Percentiles rank a stretch among this genome's conserved stretches.
Conservation (phyloP, 2,329 filamentous ascomycete species). For the Xylaria digitata region DNA sequence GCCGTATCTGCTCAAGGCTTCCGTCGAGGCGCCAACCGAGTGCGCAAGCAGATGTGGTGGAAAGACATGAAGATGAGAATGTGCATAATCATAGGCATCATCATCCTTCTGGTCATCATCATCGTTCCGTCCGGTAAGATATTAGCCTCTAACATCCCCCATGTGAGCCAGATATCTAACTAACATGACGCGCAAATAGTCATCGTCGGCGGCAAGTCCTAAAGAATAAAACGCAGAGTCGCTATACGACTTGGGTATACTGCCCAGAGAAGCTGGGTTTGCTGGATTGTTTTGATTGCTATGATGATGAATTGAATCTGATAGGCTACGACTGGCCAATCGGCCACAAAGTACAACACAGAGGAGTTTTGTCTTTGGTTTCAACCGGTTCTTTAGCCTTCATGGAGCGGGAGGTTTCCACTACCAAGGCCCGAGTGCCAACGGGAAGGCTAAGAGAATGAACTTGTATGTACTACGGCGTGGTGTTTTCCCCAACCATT, state of each 20-base stretch:
- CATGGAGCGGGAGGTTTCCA: constrained; percentile 46
- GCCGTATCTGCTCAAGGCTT: constrained; percentile 94
- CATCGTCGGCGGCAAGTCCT: constrained; percentile 55
- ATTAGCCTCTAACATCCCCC: neutral
- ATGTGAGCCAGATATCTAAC: constrained; percentile 27
- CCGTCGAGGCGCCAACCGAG: constrained; percentile 93
- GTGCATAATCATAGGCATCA: constrained; percentile 90
- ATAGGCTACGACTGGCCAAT: constrained; percentile 44
- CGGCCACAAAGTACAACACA: constrained; percentile 33
- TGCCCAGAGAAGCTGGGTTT: constrained; percentile 33
- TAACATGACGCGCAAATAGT: constrained; percentile 49
- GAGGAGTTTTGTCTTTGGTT: constrained; percentile 43
- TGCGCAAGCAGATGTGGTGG: constrained; percentile 99
- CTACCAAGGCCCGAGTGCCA: constrained; percentile 35
- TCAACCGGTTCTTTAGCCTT: constrained; percentile 49
- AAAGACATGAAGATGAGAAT: constrained; percentile 99
- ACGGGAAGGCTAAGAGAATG: constrained; percentile 43
- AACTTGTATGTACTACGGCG: constrained; percentile 60
- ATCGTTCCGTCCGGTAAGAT: constrained; percentile 88
- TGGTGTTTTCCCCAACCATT: constrained; percentile 57
- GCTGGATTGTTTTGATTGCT: constrained; percentile 51
- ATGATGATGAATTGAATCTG: constrained; percentile 50
- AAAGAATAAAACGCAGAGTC: constrained; percentile 45
- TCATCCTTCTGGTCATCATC: constrained; percentile 91
- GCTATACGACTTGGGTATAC: constrained; percentile 43